Evolutionary conservation across 1,284 basidiomycete species (phyloP), one percentile per base, ranked within the genome.

Genomic region (Anthracocystis walkeri): DNA sequence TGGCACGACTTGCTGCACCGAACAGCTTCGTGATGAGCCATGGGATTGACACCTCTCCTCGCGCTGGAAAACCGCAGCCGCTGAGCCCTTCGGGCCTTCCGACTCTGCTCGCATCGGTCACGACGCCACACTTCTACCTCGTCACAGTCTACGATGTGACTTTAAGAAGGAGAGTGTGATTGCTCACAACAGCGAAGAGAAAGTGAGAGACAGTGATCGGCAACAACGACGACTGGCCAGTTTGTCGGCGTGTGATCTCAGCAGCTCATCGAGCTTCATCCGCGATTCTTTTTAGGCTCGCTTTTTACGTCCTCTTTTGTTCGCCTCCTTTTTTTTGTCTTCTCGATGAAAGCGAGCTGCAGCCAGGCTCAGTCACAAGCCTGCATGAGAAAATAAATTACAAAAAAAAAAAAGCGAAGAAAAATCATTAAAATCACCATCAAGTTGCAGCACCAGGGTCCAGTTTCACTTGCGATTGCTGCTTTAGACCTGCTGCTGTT

Each of bases 11-110:
- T 16, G 29, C 29, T 29, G 29, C 29, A 29, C 29, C 29, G 29
- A 29, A 8, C 16, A 23, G 20, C 21, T 6, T 41, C 11, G 38
- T 27, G 35, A 23, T 21, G 35, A 40, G 50, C 35, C 35, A 23
- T 16, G 14, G 16, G 35, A 38, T 4, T 14, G 1, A 29, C 12
- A 2, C 11, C 21, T 21, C 42, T 35, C 29, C n/a, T 21, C 49
- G 35, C n/a, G 20, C 20, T 8, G 11, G 25, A 20, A 25, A 27
- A 7, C 18, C 21, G 14, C 35, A 25, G 23, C 42, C 45, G 41
- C 42, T 46, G 18, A 46, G 31, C 54, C 1, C 6, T 10, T 58
- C 56, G 45, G 38, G 23, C 16, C n/a, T 40, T 6, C 56, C 56
- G 45, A 21, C 38, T 46, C 44, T 46, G 54, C 20, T 56, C 33